Percentiles rank a stretch among this genome's conserved stretches.
These are phyloP conservation scores for Candida krabiensis DNA, from an alignment of 805 yeast species.

Conservation along the genomic window DNA sequence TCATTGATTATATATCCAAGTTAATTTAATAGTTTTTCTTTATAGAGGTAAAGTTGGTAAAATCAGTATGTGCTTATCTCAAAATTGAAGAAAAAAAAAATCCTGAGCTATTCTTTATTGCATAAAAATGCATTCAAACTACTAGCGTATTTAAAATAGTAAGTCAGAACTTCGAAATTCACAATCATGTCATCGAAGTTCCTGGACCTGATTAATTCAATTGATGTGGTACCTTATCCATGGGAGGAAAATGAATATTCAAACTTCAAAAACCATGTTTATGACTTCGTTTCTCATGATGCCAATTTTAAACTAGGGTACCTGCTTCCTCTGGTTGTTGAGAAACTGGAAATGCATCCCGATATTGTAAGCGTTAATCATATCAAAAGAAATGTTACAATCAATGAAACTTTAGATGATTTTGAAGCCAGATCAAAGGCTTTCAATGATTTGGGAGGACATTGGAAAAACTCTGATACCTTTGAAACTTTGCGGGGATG, in stretches of 20 bases:
- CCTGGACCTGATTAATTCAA: constrained; percentile 28
- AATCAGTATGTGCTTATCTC: no score
- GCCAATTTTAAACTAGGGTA: constrained; percentile 38
- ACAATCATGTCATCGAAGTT: constrained; percentile 12
- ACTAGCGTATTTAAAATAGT: no score
- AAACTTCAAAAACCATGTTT: constrained; percentile 25
- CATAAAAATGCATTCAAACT: no score
- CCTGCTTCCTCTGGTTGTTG: constrained; percentile 35
- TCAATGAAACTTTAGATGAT: constrained; percentile 33
- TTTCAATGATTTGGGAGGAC: constrained; percentile 43
- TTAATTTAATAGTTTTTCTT: no score
- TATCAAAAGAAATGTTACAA: constrained; percentile 25
- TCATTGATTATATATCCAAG: no score
- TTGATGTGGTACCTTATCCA: constrained; percentile 34
- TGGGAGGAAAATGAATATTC: constrained; percentile 17
- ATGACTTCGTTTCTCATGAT: constrained; percentile 38
- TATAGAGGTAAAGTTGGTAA: no score
- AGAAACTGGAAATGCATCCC: constrained; percentile 23
- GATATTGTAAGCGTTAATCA: constrained; percentile 30
- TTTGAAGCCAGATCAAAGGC: constrained; percentile 41
- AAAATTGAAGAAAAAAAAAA: no score
- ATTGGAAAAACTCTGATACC: constrained; percentile 36
- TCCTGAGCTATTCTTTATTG: no score
- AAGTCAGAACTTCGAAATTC: no score
- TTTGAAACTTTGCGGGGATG: constrained; percentile 60